Evolutionary conservation across 2,329 filamentous ascomycete genomes (phyloP).

Genomic region (Exophiala spinifera): DNA sequence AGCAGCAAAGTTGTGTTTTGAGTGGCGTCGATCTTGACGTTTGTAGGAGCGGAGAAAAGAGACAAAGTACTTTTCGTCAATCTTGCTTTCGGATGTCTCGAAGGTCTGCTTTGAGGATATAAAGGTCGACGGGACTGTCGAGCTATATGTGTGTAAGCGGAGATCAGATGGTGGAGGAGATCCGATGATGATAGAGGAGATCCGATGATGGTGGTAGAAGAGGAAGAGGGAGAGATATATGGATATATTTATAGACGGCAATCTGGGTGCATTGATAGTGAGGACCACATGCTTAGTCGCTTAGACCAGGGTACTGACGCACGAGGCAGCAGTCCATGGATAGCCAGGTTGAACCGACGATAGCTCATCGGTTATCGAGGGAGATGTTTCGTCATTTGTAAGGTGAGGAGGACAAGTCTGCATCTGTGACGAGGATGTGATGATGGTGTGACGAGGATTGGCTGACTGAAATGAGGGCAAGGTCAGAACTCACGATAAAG

Average conservation of each 20-base stretch:
- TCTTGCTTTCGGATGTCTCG: no score
- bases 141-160: background rate
- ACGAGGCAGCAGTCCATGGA: background rate
- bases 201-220: no score
- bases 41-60: no score
- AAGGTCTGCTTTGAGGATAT: background rate
- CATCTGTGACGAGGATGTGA: no score
- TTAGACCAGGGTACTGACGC: background rate
- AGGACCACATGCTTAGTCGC: background rate
- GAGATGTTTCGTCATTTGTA: background rate
- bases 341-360: background rate
- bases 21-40: background rate
- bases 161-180: background rate
- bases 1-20: background rate
- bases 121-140: background rate
- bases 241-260: background rate
- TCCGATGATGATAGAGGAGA: background rate
- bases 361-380: background rate
- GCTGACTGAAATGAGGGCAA: background rate
- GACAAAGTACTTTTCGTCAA: no score
- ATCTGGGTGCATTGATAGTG: background rate
- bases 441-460: background rate
- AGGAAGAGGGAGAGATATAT: background rate
- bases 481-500: background rate
- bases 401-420: no score